Conservation (phyloP, 164 flowering plant genomes). For the Akebia trifoliata region DNA sequence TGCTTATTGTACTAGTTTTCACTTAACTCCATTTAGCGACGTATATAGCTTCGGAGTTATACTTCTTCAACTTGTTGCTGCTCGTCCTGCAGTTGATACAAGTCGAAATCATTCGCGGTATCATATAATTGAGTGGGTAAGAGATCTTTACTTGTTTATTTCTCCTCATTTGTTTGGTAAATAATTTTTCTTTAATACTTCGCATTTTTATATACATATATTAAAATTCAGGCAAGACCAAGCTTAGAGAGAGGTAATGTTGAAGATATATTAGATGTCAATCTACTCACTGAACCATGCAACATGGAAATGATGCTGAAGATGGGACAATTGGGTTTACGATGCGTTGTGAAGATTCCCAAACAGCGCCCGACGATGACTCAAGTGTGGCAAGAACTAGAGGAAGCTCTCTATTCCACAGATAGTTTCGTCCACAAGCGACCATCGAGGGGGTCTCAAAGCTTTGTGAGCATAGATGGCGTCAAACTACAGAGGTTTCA, state of each 20-base stretch:
- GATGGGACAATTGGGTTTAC: slow-evolving; percentile 55
- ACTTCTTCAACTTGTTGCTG: slow-evolving; percentile 64
- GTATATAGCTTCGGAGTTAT: slow-evolving; percentile 77
- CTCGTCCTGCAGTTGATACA: slow-evolving; percentile 51
- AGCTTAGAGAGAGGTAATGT: slow-evolving; percentile 46
- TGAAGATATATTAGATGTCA: slow-evolving; percentile 54
- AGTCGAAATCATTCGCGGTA: slow-evolving; percentile 14
- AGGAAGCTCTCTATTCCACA: slow-evolving; percentile 34
- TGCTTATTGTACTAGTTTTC: slow-evolving; percentile 59
- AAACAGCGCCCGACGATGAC: slow-evolving; percentile 65
- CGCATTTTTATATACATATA: neutral
- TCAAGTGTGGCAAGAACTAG: slow-evolving; percentile 53
- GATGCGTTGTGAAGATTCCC: slow-evolving; percentile 47
- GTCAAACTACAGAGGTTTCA: slow-evolving; percentile 47
- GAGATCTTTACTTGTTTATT: neutral
- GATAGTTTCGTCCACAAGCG: slow-evolving; percentile 17
- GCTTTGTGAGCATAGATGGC: slow-evolving; percentile 46
- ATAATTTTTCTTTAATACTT: neutral
- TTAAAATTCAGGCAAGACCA: slow-evolving; percentile 46
- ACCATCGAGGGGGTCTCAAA: slow-evolving; percentile 23
- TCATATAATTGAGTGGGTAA: slow-evolving; percentile 65
- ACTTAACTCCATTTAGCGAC: slow-evolving; percentile 54
- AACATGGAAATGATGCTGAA: slow-evolving; percentile 61
- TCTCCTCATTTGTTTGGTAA: neutral
- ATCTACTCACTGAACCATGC: slow-evolving; percentile 50